These are phyloP conservation scores for Pseudogymnoascus sp. DNA, from an alignment of 2,329 filamentous ascomycete genomes.

Conservation along the genomic window DNA sequence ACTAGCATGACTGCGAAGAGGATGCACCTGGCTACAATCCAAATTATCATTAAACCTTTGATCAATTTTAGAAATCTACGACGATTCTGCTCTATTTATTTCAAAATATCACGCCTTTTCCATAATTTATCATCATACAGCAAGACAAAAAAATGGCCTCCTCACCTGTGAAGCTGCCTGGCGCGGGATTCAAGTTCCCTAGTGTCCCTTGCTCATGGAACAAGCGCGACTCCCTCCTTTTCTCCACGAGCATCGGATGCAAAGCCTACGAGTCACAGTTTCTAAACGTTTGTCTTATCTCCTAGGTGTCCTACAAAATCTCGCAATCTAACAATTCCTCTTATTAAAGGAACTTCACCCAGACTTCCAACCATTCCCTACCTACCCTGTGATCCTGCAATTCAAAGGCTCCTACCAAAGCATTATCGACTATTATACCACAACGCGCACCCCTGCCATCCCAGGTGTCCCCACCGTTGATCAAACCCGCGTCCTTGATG, in stretches of 20 bases:
- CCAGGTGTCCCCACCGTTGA: constrained; percentile 37
- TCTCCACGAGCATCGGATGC: background rate
- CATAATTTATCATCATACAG: background rate
- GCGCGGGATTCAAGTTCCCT: background rate
- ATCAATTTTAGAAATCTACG: background rate
- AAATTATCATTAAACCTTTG: background rate
- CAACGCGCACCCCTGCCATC: constrained; percentile 29
- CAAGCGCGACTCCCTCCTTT: background rate
- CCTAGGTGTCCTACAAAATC: background rate
- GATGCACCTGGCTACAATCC: background rate
- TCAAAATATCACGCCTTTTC: background rate
- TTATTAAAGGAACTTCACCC: background rate
- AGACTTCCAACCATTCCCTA: background rate
- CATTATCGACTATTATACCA: constrained; percentile 36
- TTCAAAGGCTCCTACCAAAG: constrained; percentile 41
- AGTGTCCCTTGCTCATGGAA: background rate
- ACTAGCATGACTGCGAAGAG: background rate
- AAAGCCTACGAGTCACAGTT: background rate
- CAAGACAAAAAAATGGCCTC: background rate
- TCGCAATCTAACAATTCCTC: background rate
- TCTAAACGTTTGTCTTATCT: background rate
- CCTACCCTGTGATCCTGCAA: constrained; percentile 35
- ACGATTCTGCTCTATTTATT: background rate
- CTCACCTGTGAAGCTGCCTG: background rate
- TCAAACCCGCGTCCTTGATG: constrained; percentile 35